Conservation (phyloP, 2,329 filamentous ascomycete genomes). For the Metarhizium robertsii region DNA sequence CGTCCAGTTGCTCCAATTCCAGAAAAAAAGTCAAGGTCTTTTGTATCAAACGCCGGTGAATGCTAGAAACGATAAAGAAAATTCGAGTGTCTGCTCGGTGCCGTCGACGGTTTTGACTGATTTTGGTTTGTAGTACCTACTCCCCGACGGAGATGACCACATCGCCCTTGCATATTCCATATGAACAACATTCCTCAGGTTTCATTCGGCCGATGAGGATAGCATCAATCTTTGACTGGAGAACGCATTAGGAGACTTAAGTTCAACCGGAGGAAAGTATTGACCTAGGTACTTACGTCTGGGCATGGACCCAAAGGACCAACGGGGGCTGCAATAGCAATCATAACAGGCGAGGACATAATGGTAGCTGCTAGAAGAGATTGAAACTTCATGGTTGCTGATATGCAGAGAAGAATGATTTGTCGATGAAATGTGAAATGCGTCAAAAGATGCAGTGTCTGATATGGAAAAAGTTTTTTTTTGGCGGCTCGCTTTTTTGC, state of each 20-base stretch:
- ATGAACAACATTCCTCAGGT: constrained; percentile 44
- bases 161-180: constrained; percentile 37
- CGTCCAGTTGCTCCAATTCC: too few relatives aligned
- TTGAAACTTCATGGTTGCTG: constrained; percentile 5
- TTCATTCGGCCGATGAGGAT: constrained; percentile 39
- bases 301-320: constrained; percentile 26
- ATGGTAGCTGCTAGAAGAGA: constrained; percentile 1
- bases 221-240: constrained; percentile 24
- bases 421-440: background rate
- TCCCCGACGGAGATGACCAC: constrained; percentile 32
- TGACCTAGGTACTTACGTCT: constrained; percentile 15
- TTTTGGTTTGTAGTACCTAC: constrained; percentile 2
- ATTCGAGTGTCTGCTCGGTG: background rate
- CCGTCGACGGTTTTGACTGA: background rate
- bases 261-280: background rate
- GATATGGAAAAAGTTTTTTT: too few relatives aligned
- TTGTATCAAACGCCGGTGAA: background rate
- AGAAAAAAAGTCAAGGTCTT: background rate
- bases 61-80: background rate
- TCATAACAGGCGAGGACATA: constrained; percentile 10
- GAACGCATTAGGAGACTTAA: background rate
- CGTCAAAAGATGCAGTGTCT: background rate
- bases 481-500: too few relatives aligned
- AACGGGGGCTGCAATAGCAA: constrained; percentile 16
- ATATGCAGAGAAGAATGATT: background rate